These are phyloP conservation scores for Ogataea hybrid DNA, from an alignment of 1,139 yeast species.

Conservation along the genomic window DNA sequence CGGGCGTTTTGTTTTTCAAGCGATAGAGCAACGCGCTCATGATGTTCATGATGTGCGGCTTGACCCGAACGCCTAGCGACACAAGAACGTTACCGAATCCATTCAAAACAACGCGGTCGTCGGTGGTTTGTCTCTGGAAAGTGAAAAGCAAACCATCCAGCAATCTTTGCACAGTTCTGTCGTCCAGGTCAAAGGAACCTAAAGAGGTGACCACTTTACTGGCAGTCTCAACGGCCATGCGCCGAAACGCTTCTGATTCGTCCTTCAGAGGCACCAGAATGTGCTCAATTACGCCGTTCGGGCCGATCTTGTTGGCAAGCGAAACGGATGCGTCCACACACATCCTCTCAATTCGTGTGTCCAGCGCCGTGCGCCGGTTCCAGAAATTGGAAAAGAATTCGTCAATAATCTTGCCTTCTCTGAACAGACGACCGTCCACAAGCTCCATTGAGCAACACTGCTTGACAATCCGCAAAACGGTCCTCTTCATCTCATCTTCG, in stretches of 20 bases:
- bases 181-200: constrained; percentile 53
- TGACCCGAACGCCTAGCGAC: constrained; percentile 67
- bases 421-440: constrained; percentile 45
- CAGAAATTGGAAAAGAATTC: constrained; percentile 75
- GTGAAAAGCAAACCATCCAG: constrained; percentile 85
- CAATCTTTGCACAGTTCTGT: constrained; percentile 60
- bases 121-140: constrained; percentile 71
- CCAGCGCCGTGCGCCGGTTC: constrained; percentile 70
- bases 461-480: constrained; percentile 62
- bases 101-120: constrained; percentile 53
- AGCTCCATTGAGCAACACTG: constrained; percentile 56
- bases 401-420: constrained; percentile 48
- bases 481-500: constrained; percentile 84
- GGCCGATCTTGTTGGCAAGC: constrained; percentile 68
- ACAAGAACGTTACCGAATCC: constrained; percentile 66
- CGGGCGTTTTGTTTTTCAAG: constrained; percentile 68
- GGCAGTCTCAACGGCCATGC: constrained; percentile 75
- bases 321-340: constrained; percentile 75
- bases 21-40: constrained; percentile 73
- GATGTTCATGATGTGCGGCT: constrained; percentile 74
- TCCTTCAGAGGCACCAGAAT: constrained; percentile 67
- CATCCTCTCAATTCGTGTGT: constrained; percentile 49
- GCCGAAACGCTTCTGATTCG: constrained; percentile 75
- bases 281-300: constrained; percentile 55
- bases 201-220: constrained; percentile 44